phyloP scores from a whole-genome alignment of 345 rosid species.

The Clausena lansium region DNA sequence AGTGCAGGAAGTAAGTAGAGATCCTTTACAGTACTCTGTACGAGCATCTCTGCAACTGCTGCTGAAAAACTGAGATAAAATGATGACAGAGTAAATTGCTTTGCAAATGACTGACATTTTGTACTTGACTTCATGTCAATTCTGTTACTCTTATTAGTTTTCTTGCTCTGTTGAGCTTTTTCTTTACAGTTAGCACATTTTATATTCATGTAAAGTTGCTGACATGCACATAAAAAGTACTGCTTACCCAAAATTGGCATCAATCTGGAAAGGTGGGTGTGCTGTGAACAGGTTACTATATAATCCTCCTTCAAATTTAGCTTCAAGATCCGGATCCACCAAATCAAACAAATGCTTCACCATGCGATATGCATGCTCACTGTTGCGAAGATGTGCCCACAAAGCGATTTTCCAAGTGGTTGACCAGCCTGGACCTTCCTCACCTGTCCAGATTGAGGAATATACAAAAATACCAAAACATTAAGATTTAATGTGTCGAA shows the following conservation, averaged over 20 bases:
- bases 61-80: slow-evolving; percentile 58
- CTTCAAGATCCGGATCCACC: slow-evolving; percentile 70
- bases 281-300: slow-evolving; percentile 90
- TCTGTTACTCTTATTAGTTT: neutral
- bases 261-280: slow-evolving; percentile 98
- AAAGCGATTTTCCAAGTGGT: slow-evolving; percentile 81
- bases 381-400: slow-evolving; percentile 84
- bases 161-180: neutral
- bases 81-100: neutral
- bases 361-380: slow-evolving; percentile 73
- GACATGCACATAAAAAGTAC: neutral
- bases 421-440: slow-evolving; percentile 98
- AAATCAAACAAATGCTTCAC: slow-evolving; percentile 70
- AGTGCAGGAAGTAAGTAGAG: slow-evolving; percentile 85
- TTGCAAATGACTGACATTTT: neutral
- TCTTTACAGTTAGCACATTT: neutral
- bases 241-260: slow-evolving; percentile 92
- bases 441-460: slow-evolving; percentile 47
- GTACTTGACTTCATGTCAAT: neutral
- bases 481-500: neutral
- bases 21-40: slow-evolving; percentile 74
- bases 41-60: slow-evolving; percentile 80
- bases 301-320: slow-evolving; percentile 66
- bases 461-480: neutral
- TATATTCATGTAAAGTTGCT: neutral